A percentile compares a stretch with the other conserved stretches of the same genome.
Evolutionary conservation across 352 stramenopile genomes (phyloP).

Genomic region (Globisporangium cylindrosporum): DNA sequence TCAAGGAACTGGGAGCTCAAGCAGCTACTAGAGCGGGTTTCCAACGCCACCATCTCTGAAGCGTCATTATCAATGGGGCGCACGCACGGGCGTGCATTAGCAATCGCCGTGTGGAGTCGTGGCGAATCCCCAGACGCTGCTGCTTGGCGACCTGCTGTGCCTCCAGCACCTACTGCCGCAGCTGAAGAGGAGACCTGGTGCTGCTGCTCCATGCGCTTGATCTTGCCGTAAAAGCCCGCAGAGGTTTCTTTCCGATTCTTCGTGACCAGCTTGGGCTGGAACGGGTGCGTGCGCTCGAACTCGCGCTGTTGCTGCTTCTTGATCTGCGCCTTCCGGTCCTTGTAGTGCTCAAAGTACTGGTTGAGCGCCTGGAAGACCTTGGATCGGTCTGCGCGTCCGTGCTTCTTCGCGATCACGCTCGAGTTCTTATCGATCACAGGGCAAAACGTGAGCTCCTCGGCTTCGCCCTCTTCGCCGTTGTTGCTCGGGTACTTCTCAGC

Average conservation of each 20-base stretch:
- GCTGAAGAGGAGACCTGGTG: not conserved
- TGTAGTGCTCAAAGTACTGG: slow-evolving; percentile 75
- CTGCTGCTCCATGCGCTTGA: slow-evolving; percentile 24
- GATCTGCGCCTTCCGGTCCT: slow-evolving; percentile 47
- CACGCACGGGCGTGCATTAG: slow-evolving; percentile 56
- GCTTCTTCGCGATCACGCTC: slow-evolving; percentile 50
- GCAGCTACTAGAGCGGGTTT: slow-evolving; percentile 31
- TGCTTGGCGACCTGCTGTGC: not conserved
- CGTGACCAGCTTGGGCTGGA: slow-evolving; percentile 53
- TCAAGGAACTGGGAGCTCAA: slow-evolving; percentile 28
- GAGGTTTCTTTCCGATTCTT: slow-evolving; percentile 39
- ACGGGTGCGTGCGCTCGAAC: slow-evolving; percentile 57
- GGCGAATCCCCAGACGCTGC: not conserved
- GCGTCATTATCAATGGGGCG: slow-evolving; percentile 46
- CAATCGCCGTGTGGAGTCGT: slow-evolving; percentile 44
- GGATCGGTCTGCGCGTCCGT: slow-evolving; percentile 47
- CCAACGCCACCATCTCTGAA: slow-evolving; percentile 4
- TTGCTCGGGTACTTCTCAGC: slow-evolving; percentile 11
- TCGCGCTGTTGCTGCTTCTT: slow-evolving; percentile 55
- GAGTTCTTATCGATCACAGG: slow-evolving; percentile 76
- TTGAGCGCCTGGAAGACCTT: slow-evolving; percentile 72
- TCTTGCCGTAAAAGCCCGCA: slow-evolving; percentile 53
- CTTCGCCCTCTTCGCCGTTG: slow-evolving; percentile 25
- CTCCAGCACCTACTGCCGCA: no score
- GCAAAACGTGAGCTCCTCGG: slow-evolving; percentile 62